Evolutionary conservation across 805 yeast genomes (phyloP).

Genomic region (Lipomyces yamadae): DNA sequence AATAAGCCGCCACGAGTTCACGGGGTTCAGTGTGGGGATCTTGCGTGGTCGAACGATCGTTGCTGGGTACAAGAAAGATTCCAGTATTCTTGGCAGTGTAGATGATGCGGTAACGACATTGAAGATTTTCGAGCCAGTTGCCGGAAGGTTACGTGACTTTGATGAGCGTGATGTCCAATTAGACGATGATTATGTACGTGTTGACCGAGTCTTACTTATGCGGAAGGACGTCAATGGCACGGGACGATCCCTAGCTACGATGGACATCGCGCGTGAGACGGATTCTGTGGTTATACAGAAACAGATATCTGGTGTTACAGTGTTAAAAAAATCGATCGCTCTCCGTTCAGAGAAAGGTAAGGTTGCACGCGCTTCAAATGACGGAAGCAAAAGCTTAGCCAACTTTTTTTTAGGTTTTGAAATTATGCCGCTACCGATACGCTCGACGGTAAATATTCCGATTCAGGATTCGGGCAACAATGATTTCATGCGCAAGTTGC

Average conservation of each 20-base stretch:
- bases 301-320: constrained; percentile 64
- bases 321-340: constrained; percentile 69
- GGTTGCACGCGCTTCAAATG: not conserved
- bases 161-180: not conserved
- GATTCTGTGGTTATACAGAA: constrained; percentile 58
- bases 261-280: constrained; percentile 51
- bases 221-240: constrained; percentile 1
- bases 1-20: not conserved
- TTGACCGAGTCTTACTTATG: not conserved
- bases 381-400: not conserved
- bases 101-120: constrained; percentile 57
- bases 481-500: constrained; percentile 3
- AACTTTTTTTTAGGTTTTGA: constrained; percentile 50
- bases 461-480: not conserved
- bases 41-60: constrained; percentile 30
- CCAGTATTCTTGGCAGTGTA: constrained; percentile 55
- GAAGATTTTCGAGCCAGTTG: constrained; percentile 65
- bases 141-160: constrained; percentile 41
- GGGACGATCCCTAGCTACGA: constrained; percentile 9
- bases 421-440: constrained; percentile 54
- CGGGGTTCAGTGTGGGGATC: constrained; percentile 61
- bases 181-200: not conserved
- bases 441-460: constrained; percentile 10
- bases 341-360: constrained; percentile 66
- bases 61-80: constrained; percentile 57